A percentile compares a stretch with the other conserved stretches of the same genome.
phyloP scores from a whole-genome alignment of 2,329 filamentous ascomycete species.

The Botrytis cinerea region DNA sequence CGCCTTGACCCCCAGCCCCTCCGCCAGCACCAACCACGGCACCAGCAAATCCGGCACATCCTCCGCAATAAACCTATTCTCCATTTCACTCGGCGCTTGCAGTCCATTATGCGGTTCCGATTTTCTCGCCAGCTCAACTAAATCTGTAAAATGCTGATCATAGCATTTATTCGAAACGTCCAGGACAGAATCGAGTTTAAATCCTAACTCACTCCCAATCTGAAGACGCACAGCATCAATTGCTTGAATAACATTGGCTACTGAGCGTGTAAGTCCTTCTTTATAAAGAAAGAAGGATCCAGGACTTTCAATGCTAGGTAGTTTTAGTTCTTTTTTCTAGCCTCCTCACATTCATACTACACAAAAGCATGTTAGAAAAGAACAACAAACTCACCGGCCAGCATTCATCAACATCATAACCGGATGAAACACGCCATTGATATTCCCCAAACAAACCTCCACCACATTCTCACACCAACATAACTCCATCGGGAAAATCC shows the following conservation, averaged over 20 bases:
- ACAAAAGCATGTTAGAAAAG: background rate
- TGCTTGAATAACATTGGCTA: constrained; percentile 27
- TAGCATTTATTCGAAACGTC: constrained; percentile 27
- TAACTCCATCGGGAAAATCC: constrained; percentile 25
- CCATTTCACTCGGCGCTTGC: constrained; percentile 7
- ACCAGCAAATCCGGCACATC: constrained; percentile 30
- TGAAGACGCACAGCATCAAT: constrained; percentile 25
- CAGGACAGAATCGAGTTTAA: constrained; percentile 23
- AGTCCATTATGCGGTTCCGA: background rate
- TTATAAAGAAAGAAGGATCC: constrained; percentile 24
- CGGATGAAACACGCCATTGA: constrained; percentile 32
- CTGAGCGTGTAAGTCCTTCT: constrained; percentile 26
- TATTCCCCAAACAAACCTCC: constrained; percentile 28
- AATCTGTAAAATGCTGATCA: constrained; percentile 16
- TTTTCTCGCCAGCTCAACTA: constrained; percentile 6
- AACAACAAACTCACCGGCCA: constrained; percentile 12
- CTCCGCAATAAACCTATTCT: constrained; percentile 27
- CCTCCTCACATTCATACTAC: background rate
- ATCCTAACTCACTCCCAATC: constrained; percentile 24
- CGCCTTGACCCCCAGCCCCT: constrained; percentile 24
- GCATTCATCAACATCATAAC: constrained; percentile 32
- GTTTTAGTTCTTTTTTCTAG: background rate
- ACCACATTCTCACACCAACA: constrained; percentile 27
- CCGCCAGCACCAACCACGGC: constrained; percentile 25
- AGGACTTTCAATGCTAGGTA: constrained; percentile 24